Evolutionary conservation across 108 stramenopile species (phyloP).

Genomic region (Nannochloropsis gaditana): DNA sequence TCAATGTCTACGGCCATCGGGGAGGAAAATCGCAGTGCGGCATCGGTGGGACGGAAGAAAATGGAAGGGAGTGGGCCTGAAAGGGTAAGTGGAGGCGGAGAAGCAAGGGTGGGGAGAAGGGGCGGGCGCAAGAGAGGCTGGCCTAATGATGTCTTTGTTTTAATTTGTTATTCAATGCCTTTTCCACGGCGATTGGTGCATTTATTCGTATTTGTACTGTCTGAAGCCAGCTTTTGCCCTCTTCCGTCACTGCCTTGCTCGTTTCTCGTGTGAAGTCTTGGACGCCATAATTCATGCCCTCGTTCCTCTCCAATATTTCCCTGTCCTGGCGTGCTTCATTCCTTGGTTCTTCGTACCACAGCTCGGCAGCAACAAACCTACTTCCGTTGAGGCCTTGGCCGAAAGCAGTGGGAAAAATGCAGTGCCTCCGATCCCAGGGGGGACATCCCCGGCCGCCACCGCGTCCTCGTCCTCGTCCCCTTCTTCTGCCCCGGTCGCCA

Average conservation of each 20-base stretch:
- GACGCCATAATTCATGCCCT: background rate
- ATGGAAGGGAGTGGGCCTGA: too few species aligned
- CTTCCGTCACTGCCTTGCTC: background rate
- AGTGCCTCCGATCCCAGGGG: background rate
- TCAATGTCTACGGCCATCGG: too few species aligned
- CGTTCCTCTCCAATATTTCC: background rate
- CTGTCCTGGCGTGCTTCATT: background rate
- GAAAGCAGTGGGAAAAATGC: background rate
- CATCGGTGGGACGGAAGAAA: too few species aligned
- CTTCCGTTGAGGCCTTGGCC: background rate
- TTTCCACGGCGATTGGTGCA: constrained; percentile 17
- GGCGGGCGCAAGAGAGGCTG: background rate
- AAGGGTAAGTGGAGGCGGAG: background rate
- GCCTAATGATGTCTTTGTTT: constrained; percentile 14
- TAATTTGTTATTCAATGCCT: constrained; percentile 13
- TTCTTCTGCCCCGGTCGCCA: background rate
- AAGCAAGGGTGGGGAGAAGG: background rate
- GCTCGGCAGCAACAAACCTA: background rate
- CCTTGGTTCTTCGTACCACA: background rate
- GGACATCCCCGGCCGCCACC: background rate
- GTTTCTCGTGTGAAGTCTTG: background rate
- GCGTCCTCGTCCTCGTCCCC: background rate
- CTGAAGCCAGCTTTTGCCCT: background rate
- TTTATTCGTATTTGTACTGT: constrained; percentile 10
- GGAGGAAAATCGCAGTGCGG: too few species aligned